Percentiles rank a stretch among this genome's conserved stretches.
These are phyloP conservation scores for Solanum chilense DNA, from an alignment of 257 asterid species.

Conservation along the genomic window DNA sequence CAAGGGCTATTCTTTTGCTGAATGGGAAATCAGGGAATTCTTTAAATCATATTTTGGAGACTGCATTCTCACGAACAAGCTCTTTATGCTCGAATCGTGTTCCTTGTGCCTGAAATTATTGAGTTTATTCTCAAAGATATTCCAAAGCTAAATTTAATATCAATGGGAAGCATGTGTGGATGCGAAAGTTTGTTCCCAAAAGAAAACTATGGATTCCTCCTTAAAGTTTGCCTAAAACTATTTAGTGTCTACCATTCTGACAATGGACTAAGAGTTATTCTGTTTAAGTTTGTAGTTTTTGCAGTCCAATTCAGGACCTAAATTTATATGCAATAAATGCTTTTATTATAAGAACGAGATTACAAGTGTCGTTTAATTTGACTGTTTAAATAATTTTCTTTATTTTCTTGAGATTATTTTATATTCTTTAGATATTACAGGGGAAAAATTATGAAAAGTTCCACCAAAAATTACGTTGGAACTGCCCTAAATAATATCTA, in stretches of 20 bases:
- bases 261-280: background rate
- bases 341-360: background rate
- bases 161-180: background rate
- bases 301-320: background rate
- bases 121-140: constrained; percentile 30
- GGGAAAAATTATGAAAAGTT: background rate
- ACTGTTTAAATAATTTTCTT: background rate
- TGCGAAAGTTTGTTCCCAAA: background rate
- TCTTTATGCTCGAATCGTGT: constrained; percentile 41
- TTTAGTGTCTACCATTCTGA: background rate
- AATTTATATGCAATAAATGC: background rate
- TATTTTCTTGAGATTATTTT: background rate
- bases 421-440: background rate
- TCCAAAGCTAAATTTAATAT: constrained; percentile 43
- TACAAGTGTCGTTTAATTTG: background rate
- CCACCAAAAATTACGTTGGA: background rate
- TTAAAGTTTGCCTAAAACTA: background rate
- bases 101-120: constrained; percentile 7
- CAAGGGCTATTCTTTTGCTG: constrained; percentile 46
- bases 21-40: constrained; percentile 34
- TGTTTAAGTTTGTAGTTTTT: background rate
- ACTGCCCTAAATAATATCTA: background rate
- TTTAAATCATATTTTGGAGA: constrained; percentile 27
- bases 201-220: background rate
- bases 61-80: constrained; percentile 43